Conservation (phyloP, 345 rosid genomes). For the Pelargonium nanum region DNA sequence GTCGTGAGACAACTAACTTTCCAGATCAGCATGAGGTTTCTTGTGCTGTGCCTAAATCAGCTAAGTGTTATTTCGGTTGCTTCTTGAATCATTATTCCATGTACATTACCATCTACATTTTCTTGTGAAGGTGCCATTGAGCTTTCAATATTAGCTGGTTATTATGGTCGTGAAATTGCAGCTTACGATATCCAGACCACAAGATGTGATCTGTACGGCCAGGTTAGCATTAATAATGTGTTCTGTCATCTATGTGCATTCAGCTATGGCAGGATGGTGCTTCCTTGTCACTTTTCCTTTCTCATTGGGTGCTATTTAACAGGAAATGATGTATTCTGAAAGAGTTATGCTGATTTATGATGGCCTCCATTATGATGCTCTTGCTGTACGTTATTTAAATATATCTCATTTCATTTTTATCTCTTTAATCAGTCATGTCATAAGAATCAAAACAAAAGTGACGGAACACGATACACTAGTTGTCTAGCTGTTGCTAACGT, state of each 20-base stretch:
- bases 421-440: too few species aligned
- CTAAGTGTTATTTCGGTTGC: not conserved
- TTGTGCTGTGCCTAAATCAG: not conserved
- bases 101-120: not conserved
- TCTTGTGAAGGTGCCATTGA: conserved; percentile 76
- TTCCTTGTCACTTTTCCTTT: not conserved
- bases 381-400: conserved; percentile 51
- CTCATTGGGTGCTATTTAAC: conserved; percentile 15
- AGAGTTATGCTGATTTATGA: conserved; percentile 88
- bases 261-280: not conserved
- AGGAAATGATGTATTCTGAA: conserved; percentile 59
- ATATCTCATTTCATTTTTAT: conserved; percentile 1
- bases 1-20: too few species aligned
- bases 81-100: conserved; percentile 1
- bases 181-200: conserved; percentile 87
- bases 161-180: conserved; percentile 74
- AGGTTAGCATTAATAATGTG: conserved; percentile 32
- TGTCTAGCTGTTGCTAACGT: too few species aligned
- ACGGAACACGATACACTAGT: too few species aligned
- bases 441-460: too few species aligned
- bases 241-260: not conserved
- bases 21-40: too few species aligned
- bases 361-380: conserved; percentile 92
- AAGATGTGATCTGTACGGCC: conserved; percentile 91
- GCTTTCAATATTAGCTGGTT: conserved; percentile 76